A percentile compares a stretch with the other conserved stretches of the same genome.
These are phyloP conservation scores for Ustilago shanxiensis DNA, from an alignment of 1,284 basidiomycete genomes.

Conservation along the genomic window DNA sequence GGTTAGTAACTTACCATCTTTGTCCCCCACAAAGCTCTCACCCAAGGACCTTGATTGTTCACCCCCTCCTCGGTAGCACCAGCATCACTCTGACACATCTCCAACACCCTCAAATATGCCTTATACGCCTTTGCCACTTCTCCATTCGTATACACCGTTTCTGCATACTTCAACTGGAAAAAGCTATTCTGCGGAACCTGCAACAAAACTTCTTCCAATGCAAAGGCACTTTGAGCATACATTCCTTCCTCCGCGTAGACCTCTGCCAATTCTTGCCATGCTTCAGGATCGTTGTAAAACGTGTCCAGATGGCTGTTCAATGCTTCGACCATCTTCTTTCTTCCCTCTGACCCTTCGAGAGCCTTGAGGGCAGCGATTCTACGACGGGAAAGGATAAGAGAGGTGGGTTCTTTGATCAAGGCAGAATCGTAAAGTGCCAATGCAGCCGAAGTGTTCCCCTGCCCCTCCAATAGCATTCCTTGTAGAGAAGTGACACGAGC, in stretches of 20 bases:
- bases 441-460: conserved; percentile 72
- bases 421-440: conserved; percentile 79
- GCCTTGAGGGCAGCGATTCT: conserved; percentile 77
- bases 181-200: conserved; percentile 88
- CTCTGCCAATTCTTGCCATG: conserved; percentile 92
- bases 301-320: conserved; percentile 87
- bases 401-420: conserved; percentile 79
- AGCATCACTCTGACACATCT: conserved; percentile 54
- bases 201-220: conserved; percentile 83
- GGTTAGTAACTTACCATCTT: conserved; percentile 54
- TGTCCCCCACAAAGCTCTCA: conserved; percentile 66
- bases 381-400: conserved; percentile 84
- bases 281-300: conserved; percentile 91
- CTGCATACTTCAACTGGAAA: conserved; percentile 83
- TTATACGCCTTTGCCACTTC: conserved; percentile 72
- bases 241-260: conserved; percentile 84
- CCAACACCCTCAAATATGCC: conserved; percentile 63
- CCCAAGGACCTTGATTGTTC: conserved; percentile 50
- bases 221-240: conserved; percentile 79
- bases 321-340: conserved; percentile 78
- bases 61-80: conserved; percentile 3
- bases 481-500: conserved; percentile 85
- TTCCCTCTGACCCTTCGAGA: conserved; percentile 13
- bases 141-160: conserved; percentile 84
- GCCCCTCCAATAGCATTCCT: conserved; percentile 86